Conservation (phyloP, 2,329 filamentous ascomycete species). For the Paraconiothyrium brasiliense region DNA sequence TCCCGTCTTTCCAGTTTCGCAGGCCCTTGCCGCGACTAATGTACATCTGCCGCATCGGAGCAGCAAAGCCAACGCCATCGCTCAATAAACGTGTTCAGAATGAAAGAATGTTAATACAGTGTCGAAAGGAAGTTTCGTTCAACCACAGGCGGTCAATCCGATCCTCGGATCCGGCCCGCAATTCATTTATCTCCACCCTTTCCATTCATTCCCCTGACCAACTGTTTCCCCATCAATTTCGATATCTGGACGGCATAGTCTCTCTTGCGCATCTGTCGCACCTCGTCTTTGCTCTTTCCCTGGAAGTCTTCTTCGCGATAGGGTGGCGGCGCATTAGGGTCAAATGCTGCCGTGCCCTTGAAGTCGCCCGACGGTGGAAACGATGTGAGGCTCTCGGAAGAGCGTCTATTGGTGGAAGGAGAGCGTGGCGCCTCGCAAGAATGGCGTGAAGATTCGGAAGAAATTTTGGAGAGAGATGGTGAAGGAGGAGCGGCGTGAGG, state of each 20-base stretch:
- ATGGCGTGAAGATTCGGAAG: constrained; percentile 6
- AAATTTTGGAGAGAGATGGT: constrained; percentile 3
- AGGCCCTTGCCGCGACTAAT: too few species aligned
- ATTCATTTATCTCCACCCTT: not conserved
- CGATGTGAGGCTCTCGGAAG: not conserved
- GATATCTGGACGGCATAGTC: constrained; percentile 41
- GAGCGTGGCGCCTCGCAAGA: constrained; percentile 12
- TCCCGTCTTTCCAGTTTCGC: too few species aligned
- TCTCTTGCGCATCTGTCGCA: constrained; percentile 30
- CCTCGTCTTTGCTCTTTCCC: constrained; percentile 35
- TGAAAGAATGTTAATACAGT: not conserved
- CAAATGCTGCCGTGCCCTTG: not conserved
- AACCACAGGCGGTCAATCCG: not conserved
- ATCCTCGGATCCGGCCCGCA: not conserved
- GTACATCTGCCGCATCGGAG: too few species aligned
- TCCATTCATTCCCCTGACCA: constrained; percentile 31
- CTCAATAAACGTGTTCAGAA: not conserved
- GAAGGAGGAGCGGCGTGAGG: not conserved
- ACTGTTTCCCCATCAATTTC: constrained; percentile 38
- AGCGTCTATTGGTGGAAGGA: not conserved
- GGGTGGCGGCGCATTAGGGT: constrained; percentile 30
- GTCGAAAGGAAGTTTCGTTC: not conserved
- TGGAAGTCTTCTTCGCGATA: constrained; percentile 34
- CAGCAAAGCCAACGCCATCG: too few species aligned
- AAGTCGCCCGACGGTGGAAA: not conserved